These are phyloP conservation scores for Candida tammaniensis DNA, from an alignment of 805 yeast genomes.

Conservation along the genomic window DNA sequence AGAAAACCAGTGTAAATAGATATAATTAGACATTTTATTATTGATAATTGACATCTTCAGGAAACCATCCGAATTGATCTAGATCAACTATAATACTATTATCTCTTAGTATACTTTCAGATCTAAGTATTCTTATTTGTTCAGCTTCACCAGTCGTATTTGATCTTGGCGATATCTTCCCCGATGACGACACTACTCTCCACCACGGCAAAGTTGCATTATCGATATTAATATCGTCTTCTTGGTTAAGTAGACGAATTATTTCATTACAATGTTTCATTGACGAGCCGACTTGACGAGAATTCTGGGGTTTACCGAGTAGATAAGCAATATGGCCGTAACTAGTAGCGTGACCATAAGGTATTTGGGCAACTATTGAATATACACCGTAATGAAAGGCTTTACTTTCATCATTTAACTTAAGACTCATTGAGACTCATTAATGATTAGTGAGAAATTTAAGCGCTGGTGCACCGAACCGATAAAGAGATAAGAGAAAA, in stretches of 20 bases:
- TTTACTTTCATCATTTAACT: slow-evolving; percentile 43
- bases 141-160: slow-evolving; percentile 36
- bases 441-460: not conserved
- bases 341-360: slow-evolving; percentile 63
- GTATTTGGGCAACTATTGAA: slow-evolving; percentile 49
- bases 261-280: slow-evolving; percentile 45
- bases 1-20: slow-evolving; percentile 2
- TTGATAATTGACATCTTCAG: slow-evolving; percentile 39
- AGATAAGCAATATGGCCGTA: slow-evolving; percentile 75
- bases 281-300: slow-evolving; percentile 74
- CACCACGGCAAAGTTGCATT: slow-evolving; percentile 64
- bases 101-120: slow-evolving; percentile 48
- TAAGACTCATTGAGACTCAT: slow-evolving; percentile 8
- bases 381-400: slow-evolving; percentile 65
- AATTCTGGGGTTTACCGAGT: slow-evolving; percentile 58
- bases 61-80: slow-evolving; percentile 66
- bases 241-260: slow-evolving; percentile 21
- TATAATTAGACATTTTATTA: not conserved
- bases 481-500: not conserved
- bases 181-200: slow-evolving; percentile 68
- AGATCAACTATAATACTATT: slow-evolving; percentile 38
- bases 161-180: slow-evolving; percentile 55
- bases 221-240: slow-evolving; percentile 7
- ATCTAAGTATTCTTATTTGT: slow-evolving; percentile 45
- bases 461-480: not conserved